Evolutionary conservation across 768 basidiomycete genomes (phyloP), one percentile per base, ranked within the genome.

Genomic region (Macrolepiota dolichaula): DNA sequence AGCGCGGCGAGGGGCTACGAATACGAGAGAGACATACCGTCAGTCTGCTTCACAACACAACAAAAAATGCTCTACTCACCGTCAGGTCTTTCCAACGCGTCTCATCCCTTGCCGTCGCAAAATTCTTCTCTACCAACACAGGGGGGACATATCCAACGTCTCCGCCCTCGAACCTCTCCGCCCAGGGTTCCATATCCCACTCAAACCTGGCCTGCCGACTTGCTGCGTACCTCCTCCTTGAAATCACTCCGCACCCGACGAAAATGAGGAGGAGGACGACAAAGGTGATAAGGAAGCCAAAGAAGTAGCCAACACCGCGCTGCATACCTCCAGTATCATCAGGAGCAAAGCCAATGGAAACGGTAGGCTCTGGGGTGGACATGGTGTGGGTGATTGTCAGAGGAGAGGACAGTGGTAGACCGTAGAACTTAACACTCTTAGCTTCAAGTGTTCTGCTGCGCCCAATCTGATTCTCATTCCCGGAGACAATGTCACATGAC

Each of bases 241-340:
- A 77, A 51, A 78, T 73, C 15, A 85, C 64, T 7, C 81, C 82
- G 53, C 82, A 84, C 3, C 75, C 79, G 9, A 84, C 71, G 56
- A 85, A 84, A 51, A 85, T 67, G 49, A 85, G 71, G 29, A 85
- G 68, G 49, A 83, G 73, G 1, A 76, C 72, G 60, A 79, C 71
- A 64, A 83, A 79, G 24, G 79, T 75, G 66, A 82, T 77, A 63
- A 83, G 77, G 63, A 83, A 82, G 3, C 82, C 82, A 60, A 81
- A 81, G 68, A 81, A 82, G 67, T 81, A 80, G 63, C 72, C 79
- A 22, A 78, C 76, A 6, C 77, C 76, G 37, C 73, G 73, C 36
- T 65, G 60, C 61, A 63, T 63, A 36, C 59, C 51, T 46, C 46
- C 59, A 49, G 44, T 22, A 13, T 36, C 44, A 32, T 46, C 42